These are phyloP conservation scores for Teunomyces barrocoloradensis DNA, from an alignment of 805 yeast genomes.

Conservation along the genomic window DNA sequence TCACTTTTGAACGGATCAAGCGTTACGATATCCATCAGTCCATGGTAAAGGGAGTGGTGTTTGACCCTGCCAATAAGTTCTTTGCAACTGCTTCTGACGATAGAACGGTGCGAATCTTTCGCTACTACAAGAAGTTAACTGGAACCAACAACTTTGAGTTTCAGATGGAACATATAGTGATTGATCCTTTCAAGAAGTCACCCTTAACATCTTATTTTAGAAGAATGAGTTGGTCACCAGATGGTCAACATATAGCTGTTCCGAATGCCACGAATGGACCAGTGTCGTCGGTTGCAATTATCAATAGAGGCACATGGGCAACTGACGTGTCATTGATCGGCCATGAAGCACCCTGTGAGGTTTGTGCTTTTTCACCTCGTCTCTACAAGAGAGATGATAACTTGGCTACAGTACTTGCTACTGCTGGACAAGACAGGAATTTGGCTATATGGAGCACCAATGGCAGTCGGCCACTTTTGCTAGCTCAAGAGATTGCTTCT, in stretches of 20 bases:
- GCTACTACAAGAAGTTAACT: constrained; percentile 66
- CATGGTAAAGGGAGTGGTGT: constrained; percentile 93
- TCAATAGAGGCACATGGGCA: constrained; percentile 79
- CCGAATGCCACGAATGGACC: constrained; percentile 88
- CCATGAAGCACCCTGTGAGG: constrained; percentile 84
- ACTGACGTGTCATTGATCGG: constrained; percentile 71
- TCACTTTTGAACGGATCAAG: constrained; percentile 84
- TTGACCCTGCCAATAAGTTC: constrained; percentile 97
- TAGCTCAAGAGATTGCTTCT: constrained; percentile 69
- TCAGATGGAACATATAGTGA: constrained; percentile 77
- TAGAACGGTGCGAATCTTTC: constrained; percentile 80
- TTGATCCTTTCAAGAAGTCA: constrained; percentile 82
- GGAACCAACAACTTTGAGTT: constrained; percentile 69
- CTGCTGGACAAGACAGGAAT: constrained; percentile 93
- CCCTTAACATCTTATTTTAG: constrained; percentile 91
- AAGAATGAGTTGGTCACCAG: constrained; percentile 87
- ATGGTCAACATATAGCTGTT: constrained; percentile 81
- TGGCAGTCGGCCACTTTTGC: constrained; percentile 71
- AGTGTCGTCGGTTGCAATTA: constrained; percentile 67
- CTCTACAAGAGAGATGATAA: constrained; percentile 38
- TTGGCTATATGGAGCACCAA: constrained; percentile 86
- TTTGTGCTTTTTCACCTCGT: constrained; percentile 70
- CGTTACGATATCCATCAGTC: constrained; percentile 91
- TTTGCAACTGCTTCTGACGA: constrained; percentile 98
- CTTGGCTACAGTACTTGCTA: constrained; percentile 75